Evolutionary conservation across 2,329 filamentous ascomycete species (phyloP).

Genomic region (Cucurbitaria berberidis): DNA sequence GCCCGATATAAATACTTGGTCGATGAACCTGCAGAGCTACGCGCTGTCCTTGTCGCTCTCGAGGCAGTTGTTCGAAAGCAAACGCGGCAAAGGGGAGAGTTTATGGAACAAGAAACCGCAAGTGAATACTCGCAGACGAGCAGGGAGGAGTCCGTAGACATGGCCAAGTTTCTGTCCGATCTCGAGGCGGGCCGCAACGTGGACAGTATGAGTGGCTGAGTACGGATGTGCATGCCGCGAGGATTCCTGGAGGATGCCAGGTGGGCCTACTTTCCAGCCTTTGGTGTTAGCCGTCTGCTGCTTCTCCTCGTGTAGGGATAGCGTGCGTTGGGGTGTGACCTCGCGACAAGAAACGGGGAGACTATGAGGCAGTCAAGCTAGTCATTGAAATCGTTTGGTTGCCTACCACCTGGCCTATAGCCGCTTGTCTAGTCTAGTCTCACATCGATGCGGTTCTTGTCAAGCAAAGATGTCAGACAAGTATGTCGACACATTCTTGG

Average conservation of each 20-base stretch:
- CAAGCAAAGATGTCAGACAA: too few relatives aligned
- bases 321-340: too few relatives aligned
- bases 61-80: slow-evolving; percentile 7
- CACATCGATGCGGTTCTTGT: too few relatives aligned
- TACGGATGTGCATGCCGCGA: neutral
- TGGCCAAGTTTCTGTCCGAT: neutral
- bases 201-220: neutral
- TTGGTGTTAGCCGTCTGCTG: too few relatives aligned
- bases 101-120: neutral
- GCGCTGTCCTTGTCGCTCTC: slow-evolving; percentile 19
- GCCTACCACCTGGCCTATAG: too few relatives aligned
- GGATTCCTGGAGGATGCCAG: neutral
- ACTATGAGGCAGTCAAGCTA: too few relatives aligned
- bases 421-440: too few relatives aligned
- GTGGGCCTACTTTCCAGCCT: neutral
- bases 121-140: too few relatives aligned
- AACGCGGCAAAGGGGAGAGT: neutral
- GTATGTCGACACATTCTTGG: too few relatives aligned
- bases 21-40: slow-evolving; percentile 18
- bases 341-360: too few relatives aligned
- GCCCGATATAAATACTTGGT: slow-evolving; percentile 22
- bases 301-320: too few relatives aligned
- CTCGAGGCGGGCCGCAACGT: neutral
- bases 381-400: too few relatives aligned
- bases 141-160: slow-evolving; percentile 8